These are phyloP conservation scores for Stagonosporopsis rhizophila DNA, from an alignment of 2,329 filamentous ascomycete genomes.

Conservation along the genomic window DNA sequence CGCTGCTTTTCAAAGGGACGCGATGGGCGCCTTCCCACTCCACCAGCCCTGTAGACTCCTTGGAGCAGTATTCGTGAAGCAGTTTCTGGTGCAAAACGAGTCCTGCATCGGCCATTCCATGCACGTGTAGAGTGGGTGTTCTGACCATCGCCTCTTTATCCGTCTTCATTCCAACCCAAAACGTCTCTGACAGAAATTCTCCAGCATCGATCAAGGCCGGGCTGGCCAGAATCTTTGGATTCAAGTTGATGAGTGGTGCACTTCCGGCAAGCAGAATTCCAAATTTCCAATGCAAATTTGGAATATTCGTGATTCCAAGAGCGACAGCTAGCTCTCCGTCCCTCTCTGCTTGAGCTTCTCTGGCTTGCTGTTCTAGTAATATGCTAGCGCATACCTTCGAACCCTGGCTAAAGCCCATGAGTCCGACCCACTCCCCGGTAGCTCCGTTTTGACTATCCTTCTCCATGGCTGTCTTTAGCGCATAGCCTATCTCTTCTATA, in stretches of 20 bases:
- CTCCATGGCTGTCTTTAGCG: constrained; percentile 54
- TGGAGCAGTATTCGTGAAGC: constrained; percentile 65
- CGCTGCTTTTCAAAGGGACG: constrained; percentile 70
- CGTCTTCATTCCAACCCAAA: constrained; percentile 44
- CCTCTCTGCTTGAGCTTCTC: constrained; percentile 43
- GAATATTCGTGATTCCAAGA: constrained; percentile 32
- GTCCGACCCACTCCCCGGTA: constrained; percentile 57
- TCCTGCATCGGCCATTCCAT: constrained; percentile 67
- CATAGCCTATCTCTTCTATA: constrained; percentile 56
- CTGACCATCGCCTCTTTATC: constrained; percentile 57
- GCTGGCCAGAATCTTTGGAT: constrained; percentile 47
- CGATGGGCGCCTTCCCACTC: constrained; percentile 79
- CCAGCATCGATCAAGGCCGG: constrained; percentile 51
- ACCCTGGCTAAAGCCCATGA: constrained; percentile 60
- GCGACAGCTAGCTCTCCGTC: constrained; percentile 21
- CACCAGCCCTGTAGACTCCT: constrained; percentile 62
- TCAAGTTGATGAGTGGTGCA: constrained; percentile 64
- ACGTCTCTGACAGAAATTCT: constrained; percentile 53
- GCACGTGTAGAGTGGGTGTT: constrained; percentile 71
- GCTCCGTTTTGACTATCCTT: constrained; percentile 52
- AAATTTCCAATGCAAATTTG: constrained; percentile 60
- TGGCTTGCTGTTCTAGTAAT: constrained; percentile 66
- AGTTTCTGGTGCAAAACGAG: constrained; percentile 65
- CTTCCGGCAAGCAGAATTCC: constrained; percentile 68
- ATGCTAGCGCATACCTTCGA: constrained; percentile 57